A percentile compares a stretch with the other conserved stretches of the same genome.
Conservation (phyloP, 805 yeast species). For the Isabelozyma rhagii region DNA sequence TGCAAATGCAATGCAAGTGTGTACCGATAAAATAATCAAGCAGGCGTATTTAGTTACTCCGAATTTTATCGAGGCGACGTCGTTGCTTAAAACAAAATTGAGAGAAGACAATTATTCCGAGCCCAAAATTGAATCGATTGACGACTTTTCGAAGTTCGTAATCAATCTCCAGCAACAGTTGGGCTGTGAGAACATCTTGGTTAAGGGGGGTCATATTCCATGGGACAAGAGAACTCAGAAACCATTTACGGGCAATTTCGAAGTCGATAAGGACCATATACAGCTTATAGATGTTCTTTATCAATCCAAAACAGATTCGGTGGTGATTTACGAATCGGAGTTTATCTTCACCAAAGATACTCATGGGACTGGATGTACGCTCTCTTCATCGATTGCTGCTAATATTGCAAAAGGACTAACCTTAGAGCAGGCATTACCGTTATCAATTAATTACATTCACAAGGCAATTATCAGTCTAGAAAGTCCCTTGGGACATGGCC, state of each 20-base stretch:
- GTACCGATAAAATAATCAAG: constrained; percentile 45
- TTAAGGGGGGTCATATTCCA: constrained; percentile 81
- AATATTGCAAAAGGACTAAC: constrained; percentile 57
- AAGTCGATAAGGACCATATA: constrained; percentile 10
- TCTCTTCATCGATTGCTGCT: constrained; percentile 77
- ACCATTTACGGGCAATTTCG: constrained; percentile 8
- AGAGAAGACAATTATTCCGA: constrained; percentile 10
- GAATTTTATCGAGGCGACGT: constrained; percentile 63
- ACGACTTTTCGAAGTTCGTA: constrained; percentile 29
- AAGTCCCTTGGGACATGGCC: constrained; percentile 46
- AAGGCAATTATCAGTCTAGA: constrained; percentile 51
- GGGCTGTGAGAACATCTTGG: constrained; percentile 52
- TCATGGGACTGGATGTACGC: constrained; percentile 91
- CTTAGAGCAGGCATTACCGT: constrained; percentile 48
- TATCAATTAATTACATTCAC: constrained; percentile 64
- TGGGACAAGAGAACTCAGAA: constrained; percentile 19
- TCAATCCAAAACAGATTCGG: constrained; percentile 31
- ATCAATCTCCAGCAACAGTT: constrained; percentile 19
- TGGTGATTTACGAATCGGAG: constrained; percentile 46
- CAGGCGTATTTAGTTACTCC: constrained; percentile 69
- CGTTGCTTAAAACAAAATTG: constrained; percentile 31
- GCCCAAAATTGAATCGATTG: constrained; percentile 24
- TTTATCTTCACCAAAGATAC: constrained; percentile 50
- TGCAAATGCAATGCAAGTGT: constrained; percentile 40
- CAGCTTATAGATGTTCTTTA: constrained; percentile 54